These are phyloP conservation scores for Beauveria sp. DNA, from an alignment of 2,329 filamentous ascomycete species.

Conservation along the genomic window DNA sequence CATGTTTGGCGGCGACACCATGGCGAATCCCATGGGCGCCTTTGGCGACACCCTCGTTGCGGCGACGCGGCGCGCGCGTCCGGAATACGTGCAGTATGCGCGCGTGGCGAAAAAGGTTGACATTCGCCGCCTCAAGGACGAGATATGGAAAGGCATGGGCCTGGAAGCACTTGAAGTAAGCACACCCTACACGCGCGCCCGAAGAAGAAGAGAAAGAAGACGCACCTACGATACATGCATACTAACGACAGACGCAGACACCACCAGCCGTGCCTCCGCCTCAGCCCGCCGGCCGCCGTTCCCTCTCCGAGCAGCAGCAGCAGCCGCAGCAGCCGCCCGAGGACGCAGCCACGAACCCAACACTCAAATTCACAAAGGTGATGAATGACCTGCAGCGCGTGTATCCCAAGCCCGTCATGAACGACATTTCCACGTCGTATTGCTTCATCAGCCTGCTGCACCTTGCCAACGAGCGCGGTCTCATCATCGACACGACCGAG, in stretches of 20 bases:
- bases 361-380: constrained; percentile 78
- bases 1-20: constrained; percentile 43
- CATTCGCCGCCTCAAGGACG: constrained; percentile 60
- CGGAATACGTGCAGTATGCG: constrained; percentile 64
- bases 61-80: constrained; percentile 52
- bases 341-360: constrained; percentile 36
- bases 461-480: constrained; percentile 85
- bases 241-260: constrained; percentile 3
- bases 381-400: constrained; percentile 84
- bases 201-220: not conserved
- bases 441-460: constrained; percentile 94
- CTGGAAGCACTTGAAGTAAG: constrained; percentile 47
- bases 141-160: constrained; percentile 61
- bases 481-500: constrained; percentile 61
- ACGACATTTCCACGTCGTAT: constrained; percentile 86
- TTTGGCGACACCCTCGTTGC: constrained; percentile 64
- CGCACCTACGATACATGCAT: not conserved
- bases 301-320: constrained; percentile 23
- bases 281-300: not conserved
- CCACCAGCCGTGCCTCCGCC: not conserved
- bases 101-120: constrained; percentile 66
- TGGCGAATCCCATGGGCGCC: constrained; percentile 33
- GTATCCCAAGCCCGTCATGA: constrained; percentile 78
- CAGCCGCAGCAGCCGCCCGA: constrained; percentile 24
- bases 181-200: not conserved